A percentile compares a stretch with the other conserved stretches of the same genome.
Evolutionary conservation across 2,329 filamentous ascomycete species (phyloP).

Genomic region (Fusarium praegraminearum): DNA sequence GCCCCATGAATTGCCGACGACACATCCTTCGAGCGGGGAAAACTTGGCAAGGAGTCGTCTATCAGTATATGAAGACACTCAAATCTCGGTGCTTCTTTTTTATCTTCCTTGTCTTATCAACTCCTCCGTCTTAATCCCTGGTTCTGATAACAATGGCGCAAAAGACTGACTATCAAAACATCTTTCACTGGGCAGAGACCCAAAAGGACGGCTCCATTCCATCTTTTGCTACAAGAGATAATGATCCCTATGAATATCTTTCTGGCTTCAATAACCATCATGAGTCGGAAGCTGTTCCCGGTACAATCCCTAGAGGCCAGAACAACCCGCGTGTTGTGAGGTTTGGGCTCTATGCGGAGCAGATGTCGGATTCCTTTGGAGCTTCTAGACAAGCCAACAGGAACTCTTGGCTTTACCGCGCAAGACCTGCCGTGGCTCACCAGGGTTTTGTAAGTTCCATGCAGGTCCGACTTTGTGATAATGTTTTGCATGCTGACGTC

Average conservation of each 20-base stretch:
- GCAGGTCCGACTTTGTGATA: rapidly evolving
- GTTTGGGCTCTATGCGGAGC: constrained; percentile 57
- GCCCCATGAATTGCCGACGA: constrained; percentile 7
- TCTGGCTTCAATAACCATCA: constrained; percentile 65
- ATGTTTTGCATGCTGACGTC: background rate
- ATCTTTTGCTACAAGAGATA: constrained; percentile 60
- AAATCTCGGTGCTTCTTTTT: background rate
- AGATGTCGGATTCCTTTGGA: constrained; percentile 56
- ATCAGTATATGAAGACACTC: background rate
- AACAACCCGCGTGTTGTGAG: constrained; percentile 58
- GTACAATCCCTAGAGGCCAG: constrained; percentile 60
- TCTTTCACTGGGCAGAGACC: constrained; percentile 71
- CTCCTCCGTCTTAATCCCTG: background rate
- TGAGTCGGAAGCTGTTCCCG: constrained; percentile 59
- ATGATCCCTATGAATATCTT: constrained; percentile 65
- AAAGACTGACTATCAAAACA: constrained; percentile 59
- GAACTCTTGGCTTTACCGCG: constrained; percentile 50
- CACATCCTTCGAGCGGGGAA: constrained; percentile 2
- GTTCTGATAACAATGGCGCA: constrained; percentile 1
- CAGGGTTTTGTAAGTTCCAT: constrained; percentile 43
- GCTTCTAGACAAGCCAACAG: constrained; percentile 49
- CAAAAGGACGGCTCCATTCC: constrained; percentile 67
- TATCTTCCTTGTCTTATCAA: background rate
- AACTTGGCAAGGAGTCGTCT: background rate
- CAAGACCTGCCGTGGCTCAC: constrained; percentile 49